Evolutionary conservation across 2,329 filamentous ascomycete genomes (phyloP).

Genomic region (Amesomyces nigricolor): DNA sequence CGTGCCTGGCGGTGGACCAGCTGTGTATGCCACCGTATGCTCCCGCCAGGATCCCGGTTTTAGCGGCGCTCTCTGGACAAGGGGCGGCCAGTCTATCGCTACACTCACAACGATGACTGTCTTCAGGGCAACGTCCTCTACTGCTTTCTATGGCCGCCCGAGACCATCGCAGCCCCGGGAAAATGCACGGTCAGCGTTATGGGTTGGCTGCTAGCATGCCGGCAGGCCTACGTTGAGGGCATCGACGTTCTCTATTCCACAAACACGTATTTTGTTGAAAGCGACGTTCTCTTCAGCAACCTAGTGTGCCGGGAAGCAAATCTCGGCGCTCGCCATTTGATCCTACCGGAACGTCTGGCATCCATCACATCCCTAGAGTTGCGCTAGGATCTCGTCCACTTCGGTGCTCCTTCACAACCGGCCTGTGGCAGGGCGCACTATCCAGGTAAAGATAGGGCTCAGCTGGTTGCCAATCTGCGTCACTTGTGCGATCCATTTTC

Average conservation of each 20-base stretch:
- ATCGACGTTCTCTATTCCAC: slow-evolving; percentile 28
- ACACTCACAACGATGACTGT: slow-evolving; percentile 11
- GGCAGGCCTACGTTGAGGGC: slow-evolving; percentile 29
- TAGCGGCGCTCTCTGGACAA: background rate
- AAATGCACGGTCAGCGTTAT: slow-evolving; percentile 27
- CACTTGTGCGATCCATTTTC: background rate
- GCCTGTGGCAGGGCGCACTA: background rate
- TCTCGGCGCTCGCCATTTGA: background rate
- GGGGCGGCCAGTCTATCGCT: background rate
- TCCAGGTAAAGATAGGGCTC: background rate
- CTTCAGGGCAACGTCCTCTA: slow-evolving; percentile 17
- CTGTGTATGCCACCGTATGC: slow-evolving; percentile 26
- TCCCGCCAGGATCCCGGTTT: background rate
- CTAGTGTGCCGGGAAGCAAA: background rate
- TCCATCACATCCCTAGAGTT: slow-evolving; percentile 5
- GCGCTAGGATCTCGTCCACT: background rate
- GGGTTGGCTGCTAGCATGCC: slow-evolving; percentile 30
- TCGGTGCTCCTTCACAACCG: background rate
- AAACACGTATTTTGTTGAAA: slow-evolving; percentile 28
- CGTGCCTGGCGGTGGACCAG: slow-evolving; percentile 26
- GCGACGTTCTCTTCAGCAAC: background rate
- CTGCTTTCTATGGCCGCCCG: background rate
- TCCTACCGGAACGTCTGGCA: slow-evolving; percentile 1
- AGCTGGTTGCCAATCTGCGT: background rate
- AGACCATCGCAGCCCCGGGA: background rate